These are phyloP conservation scores for Penicillium sp. DNA, from an alignment of 2,329 filamentous ascomycete species.

Conservation along the genomic window DNA sequence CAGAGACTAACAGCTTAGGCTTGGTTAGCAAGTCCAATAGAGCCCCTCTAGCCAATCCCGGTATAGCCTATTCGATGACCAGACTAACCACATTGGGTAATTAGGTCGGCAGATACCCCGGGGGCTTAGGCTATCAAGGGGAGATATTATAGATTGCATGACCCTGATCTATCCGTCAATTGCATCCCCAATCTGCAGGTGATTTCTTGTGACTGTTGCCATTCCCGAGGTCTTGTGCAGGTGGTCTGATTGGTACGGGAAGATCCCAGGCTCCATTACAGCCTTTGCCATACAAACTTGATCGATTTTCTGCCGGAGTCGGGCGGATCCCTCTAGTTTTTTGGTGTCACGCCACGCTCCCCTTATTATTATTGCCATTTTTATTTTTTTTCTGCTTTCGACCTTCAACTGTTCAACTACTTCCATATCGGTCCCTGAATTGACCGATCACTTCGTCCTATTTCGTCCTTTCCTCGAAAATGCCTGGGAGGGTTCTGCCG, in stretches of 20 bases:
- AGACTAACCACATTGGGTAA: background rate
- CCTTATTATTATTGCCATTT: slow-evolving; percentile 6
- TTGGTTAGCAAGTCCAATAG: background rate
- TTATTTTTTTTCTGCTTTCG: slow-evolving; percentile 12
- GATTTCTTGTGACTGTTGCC: no score
- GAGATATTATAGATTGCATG: background rate
- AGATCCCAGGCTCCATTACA: background rate
- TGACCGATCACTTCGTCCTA: background rate
- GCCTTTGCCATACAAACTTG: background rate
- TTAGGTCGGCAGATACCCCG: background rate
- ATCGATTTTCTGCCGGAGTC: slow-evolving; percentile 15
- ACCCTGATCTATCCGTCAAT: background rate
- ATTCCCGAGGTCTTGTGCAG: no score
- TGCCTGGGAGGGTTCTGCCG: slow-evolving; percentile 81
- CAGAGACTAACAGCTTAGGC: background rate
- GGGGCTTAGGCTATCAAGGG: background rate
- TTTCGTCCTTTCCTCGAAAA: slow-evolving; percentile 42
- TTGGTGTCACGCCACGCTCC: slow-evolving; percentile 25
- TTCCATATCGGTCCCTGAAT: background rate
- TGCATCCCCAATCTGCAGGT: no score
- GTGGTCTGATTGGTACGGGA: background rate
- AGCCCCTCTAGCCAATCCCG: background rate
- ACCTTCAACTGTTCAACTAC: background rate
- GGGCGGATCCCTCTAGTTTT: slow-evolving; percentile 16
- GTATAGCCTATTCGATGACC: background rate